Conservation (phyloP, 2,329 filamentous ascomycete genomes). For the Pseudocercospora pini-densiflorae region DNA sequence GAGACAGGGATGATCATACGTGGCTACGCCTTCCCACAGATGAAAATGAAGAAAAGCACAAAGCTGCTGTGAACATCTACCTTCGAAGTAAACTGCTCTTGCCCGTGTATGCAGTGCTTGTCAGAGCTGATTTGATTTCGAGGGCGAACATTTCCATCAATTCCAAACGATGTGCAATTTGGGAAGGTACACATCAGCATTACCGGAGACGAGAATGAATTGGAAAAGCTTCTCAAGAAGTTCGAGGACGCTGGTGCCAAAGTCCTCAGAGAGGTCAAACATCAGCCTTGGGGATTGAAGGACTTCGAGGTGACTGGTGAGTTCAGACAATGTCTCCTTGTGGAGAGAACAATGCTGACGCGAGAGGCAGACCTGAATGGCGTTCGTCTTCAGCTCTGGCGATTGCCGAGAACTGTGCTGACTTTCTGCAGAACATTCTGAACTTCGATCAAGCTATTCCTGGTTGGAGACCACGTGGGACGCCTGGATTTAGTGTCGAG, state of each 20-base stretch:
- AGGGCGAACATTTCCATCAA: conserved; percentile 19
- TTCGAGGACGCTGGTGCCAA: conserved; percentile 13
- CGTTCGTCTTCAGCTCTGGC: neutral
- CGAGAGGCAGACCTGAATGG: conserved; percentile 8
- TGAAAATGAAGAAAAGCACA: conserved; percentile 5
- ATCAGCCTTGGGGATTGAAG: conserved; percentile 21
- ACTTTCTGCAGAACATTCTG: conserved; percentile 18
- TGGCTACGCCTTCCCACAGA: conserved; percentile 10
- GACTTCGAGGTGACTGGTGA: conserved; percentile 18
- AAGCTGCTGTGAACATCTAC: conserved; percentile 16
- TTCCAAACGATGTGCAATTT: conserved; percentile 18
- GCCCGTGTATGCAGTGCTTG: too few relatives aligned
- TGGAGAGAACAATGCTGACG: neutral
- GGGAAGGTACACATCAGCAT: conserved; percentile 22
- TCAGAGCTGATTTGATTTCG: neutral
- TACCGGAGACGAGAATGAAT: conserved; percentile 16
- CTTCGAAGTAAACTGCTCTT: conserved; percentile 13
- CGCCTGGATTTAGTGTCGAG: neutral
- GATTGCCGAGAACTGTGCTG: neutral
- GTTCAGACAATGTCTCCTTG: neutral
- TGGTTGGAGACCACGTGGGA: neutral
- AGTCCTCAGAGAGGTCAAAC: conserved; percentile 9
- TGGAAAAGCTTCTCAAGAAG: conserved; percentile 13
- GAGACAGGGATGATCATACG: conserved; percentile 18
- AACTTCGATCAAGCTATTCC: conserved; percentile 20